phyloP scores from a whole-genome alignment of 768 basidiomycete genomes.

The Glaciozyma martinii region DNA sequence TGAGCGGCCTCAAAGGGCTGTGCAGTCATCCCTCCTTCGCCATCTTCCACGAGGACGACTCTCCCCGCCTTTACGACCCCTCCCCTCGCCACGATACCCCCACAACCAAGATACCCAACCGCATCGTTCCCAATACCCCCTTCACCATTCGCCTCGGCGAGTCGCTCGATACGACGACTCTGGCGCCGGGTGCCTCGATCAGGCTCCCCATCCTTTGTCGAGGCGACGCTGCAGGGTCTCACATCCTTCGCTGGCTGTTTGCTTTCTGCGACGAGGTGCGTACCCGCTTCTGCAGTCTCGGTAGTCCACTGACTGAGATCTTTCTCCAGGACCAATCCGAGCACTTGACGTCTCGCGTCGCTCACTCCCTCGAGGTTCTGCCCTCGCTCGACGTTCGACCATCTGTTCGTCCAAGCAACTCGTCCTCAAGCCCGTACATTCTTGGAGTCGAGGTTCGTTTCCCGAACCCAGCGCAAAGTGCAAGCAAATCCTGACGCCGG shows the following conservation, averaged over 20 bases:
- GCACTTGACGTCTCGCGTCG: constrained; percentile 55
- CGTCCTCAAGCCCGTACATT: background rate
- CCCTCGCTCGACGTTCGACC: constrained; percentile 53
- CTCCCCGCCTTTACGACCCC: background rate
- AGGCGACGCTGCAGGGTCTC: constrained; percentile 46
- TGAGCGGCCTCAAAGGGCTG: constrained; percentile 14
- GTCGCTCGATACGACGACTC: background rate
- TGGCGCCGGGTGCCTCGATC: constrained; percentile 48
- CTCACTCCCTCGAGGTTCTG: constrained; percentile 53
- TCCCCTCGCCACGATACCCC: background rate
- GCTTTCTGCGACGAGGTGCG: constrained; percentile 46
- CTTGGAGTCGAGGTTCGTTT: constrained; percentile 20
- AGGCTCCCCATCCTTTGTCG: constrained; percentile 53
- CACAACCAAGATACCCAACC: background rate
- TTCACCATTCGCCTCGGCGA: background rate
- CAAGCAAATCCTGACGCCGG: constrained; percentile 36
- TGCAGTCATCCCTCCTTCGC: constrained; percentile 16
- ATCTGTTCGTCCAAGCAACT: constrained; percentile 46
- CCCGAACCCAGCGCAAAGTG: no score
- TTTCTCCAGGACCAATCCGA: constrained; percentile 13
- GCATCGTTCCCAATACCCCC: background rate
- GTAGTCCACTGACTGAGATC: background rate
- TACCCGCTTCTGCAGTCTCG: constrained; percentile 18
- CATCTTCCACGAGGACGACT: background rate
- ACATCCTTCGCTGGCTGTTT: constrained; percentile 56